Evolutionary conservation across 352 stramenopile genomes (phyloP).

Genomic region (Phytophthora capsici): DNA sequence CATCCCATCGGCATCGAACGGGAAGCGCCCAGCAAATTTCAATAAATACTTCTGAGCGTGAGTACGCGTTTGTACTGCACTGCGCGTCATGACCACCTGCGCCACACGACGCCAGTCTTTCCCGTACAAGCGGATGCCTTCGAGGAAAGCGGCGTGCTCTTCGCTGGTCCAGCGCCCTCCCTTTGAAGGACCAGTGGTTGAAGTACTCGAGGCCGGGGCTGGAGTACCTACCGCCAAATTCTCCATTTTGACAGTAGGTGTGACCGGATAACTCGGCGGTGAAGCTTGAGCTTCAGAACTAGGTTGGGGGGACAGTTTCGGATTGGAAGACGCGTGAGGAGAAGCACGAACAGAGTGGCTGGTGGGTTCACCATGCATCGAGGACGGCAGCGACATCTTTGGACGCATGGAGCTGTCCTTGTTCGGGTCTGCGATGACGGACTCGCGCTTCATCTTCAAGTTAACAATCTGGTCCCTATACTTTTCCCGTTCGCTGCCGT

Average conservation of each 20-base stretch:
- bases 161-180: conserved; percentile 89
- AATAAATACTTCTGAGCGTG: conserved; percentile 94
- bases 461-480: conserved; percentile 87
- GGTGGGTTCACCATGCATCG: conserved; percentile 17
- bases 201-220: conserved; percentile 16
- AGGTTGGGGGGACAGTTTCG: conserved; percentile 37
- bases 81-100: conserved; percentile 83
- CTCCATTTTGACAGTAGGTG: conserved; percentile 41
- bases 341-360: conserved; percentile 8
- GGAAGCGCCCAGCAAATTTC: conserved; percentile 87
- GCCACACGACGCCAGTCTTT: conserved; percentile 89
- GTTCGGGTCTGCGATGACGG: conserved; percentile 87
- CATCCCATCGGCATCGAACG: conserved; percentile 65
- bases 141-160: conserved; percentile 86
- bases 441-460: conserved; percentile 85
- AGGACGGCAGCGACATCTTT: conserved; percentile 47
- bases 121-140: conserved; percentile 87
- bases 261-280: conserved; percentile 15
- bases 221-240: conserved; percentile 29
- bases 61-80: conserved; percentile 88
- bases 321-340: conserved; percentile 17
- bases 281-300: conserved; percentile 8
- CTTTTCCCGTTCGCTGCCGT: conserved; percentile 81
- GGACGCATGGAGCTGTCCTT: conserved; percentile 70
- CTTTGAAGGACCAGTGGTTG: conserved; percentile 52